Evolutionary conservation across 805 yeast genomes (phyloP).

Genomic region (Ogataea methylovora): DNA sequence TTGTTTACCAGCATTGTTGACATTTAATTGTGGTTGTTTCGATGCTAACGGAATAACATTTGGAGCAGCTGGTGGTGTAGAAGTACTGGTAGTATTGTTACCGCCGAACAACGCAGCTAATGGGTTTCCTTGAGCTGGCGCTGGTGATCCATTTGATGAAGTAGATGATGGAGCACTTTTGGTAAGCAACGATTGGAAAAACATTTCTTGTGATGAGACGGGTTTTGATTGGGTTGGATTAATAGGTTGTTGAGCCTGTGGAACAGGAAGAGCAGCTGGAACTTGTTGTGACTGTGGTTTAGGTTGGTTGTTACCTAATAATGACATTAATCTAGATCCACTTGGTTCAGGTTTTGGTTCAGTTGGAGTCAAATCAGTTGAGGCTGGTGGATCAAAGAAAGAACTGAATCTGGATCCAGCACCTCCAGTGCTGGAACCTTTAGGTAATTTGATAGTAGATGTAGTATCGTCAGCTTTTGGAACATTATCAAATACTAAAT

Average conservation of each 20-base stretch:
- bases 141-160: constrained; percentile 1
- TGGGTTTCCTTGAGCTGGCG: constrained; percentile 1
- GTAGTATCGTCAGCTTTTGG: background rate
- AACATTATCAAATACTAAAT: no score
- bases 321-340: constrained; percentile 14
- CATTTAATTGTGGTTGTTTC: background rate
- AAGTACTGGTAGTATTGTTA: constrained; percentile 1
- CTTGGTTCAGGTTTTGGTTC: background rate
- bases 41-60: constrained; percentile 1
- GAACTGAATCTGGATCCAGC: constrained; percentile 11
- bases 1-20: background rate
- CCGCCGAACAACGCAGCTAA: background rate
- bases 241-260: no score
- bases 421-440: background rate
- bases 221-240: no score
- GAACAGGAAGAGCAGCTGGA: constrained; percentile 1
- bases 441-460: no score
- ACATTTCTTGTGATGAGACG: no score
- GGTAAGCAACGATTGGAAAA: no score
- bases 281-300: background rate
- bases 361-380: background rate
- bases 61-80: constrained; percentile 3
- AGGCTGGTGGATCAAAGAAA: constrained; percentile 6
- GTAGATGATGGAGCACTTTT: constrained; percentile 3
- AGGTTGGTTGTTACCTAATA: constrained; percentile 4